phyloP scores from a whole-genome alignment of 495 filamentous ascomycete genomes.

The Astrocystis sublimbata region DNA sequence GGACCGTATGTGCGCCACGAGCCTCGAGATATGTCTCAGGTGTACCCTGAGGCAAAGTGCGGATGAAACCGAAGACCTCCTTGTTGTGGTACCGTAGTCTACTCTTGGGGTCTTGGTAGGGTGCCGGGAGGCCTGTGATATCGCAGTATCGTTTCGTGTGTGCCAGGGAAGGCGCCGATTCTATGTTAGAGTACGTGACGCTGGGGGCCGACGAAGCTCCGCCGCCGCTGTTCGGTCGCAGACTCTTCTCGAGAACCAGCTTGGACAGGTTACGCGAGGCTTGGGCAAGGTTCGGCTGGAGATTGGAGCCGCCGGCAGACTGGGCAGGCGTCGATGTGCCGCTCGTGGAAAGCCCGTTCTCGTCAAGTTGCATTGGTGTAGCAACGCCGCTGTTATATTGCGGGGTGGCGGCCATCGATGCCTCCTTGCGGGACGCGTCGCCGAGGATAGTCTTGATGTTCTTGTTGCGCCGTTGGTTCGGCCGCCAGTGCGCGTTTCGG shows the following conservation, averaged over 20 bases:
- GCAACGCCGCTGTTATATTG: conserved; percentile 73
- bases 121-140: conserved; percentile 83
- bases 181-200: conserved; percentile 93
- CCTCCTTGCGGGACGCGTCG: conserved; percentile 83
- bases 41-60: conserved; percentile 71
- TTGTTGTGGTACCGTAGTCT: conserved; percentile 83
- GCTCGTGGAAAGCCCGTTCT: conserved; percentile 54
- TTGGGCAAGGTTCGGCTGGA: conserved; percentile 73
- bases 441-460: conserved; percentile 95
- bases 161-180: conserved; percentile 80
- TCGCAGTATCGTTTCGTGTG: conserved; percentile 87
- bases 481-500: conserved; percentile 84
- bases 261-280: conserved; percentile 81
- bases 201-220: conserved; percentile 58
- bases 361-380: conserved; percentile 62
- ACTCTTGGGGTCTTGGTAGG: conserved; percentile 93
- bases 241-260: conserved; percentile 74
- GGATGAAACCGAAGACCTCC: conserved; percentile 82
- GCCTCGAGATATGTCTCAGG: conserved; percentile 87
- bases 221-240: conserved; percentile 30
- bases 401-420: conserved; percentile 73
- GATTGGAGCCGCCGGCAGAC: conserved; percentile 42
- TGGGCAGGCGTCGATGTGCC: conserved; percentile 61
- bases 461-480: conserved; percentile 93
- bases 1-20: conserved; percentile 84